Percentiles rank a stretch among this genome's conserved stretches.
Conservation (phyloP, 2,329 filamentous ascomycete genomes). For the Pseudogymnoascus sp. region DNA sequence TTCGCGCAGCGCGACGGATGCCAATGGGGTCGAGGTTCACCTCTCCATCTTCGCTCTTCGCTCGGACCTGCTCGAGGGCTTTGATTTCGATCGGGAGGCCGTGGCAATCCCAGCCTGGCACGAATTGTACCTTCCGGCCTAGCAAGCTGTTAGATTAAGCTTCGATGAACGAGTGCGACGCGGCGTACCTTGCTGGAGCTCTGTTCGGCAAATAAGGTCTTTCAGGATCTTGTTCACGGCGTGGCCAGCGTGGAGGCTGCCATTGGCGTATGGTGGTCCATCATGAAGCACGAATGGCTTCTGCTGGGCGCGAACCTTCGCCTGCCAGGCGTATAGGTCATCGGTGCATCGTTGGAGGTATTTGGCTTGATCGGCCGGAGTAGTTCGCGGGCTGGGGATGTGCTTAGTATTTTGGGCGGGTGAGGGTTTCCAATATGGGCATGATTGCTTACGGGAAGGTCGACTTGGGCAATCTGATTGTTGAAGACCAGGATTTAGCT, state of each 20-base stretch:
- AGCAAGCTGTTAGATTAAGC: not conserved
- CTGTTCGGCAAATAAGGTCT: conserved; percentile 78
- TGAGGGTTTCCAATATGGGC: not conserved
- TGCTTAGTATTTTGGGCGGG: conserved; percentile 13
- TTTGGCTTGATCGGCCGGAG: conserved; percentile 38
- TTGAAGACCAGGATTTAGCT: conserved; percentile 61
- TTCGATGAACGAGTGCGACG: not conserved
- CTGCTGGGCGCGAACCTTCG: conserved; percentile 25
- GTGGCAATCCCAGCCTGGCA: conserved; percentile 97
- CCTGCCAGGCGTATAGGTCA: conserved; percentile 85
- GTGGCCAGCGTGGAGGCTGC: conserved; percentile 83
- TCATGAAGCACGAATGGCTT: conserved; percentile 78
- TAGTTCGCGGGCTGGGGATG: conserved; percentile 28
- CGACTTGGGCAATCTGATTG: conserved; percentile 67
- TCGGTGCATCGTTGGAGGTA: conserved; percentile 75
- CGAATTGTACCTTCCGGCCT: conserved; percentile 66
- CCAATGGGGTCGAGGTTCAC: conserved; percentile 44
- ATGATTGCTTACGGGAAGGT: conserved; percentile 55
- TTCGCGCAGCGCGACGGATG: conserved; percentile 56
- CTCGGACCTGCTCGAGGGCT: conserved; percentile 54
- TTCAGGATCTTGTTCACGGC: conserved; percentile 96
- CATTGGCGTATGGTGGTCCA: conserved; percentile 95
- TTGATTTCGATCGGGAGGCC: conserved; percentile 96
- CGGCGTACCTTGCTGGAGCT: conserved; percentile 59
- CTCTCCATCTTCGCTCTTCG: conserved; percentile 22